Base-by-base conservation (phyloP, 352 stramenopile genomes). In the Globisporangium rhizosaccharum region DNA sequence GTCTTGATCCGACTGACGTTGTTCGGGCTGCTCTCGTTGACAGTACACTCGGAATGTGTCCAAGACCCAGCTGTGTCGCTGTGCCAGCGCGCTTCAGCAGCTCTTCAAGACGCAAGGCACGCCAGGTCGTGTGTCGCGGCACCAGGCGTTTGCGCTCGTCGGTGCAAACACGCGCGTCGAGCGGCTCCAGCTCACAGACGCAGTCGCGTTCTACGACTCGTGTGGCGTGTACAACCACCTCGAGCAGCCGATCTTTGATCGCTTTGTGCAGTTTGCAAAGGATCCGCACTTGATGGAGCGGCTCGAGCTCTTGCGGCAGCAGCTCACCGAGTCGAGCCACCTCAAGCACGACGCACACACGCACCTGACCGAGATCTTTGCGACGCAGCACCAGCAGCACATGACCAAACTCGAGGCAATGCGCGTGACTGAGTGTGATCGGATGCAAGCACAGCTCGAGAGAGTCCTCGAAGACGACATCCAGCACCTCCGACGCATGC, bases 191-290 rank as follows among this genome's bases (percentile, higher is more conserved):
- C 51, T 92, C 42, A 89, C 79, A 1, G 82, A 92, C 39, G 69
- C 59, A 18, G 79, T 77, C 12, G 64, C 75, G 42, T 77, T 70
- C n/a, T 92, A 90, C 58, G 78, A 88, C 41, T 72, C 51, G 0
- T 71, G 53, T 52, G 57, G 63, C n/a, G 70, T 76, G 8, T 88
- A 82, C 62, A 88, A 89, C 26, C 82, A 92, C 65, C 61, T 92
- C 9, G 80, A 89, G 41, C 67, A 84, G 54, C 78, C 82, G 0
- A 71, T 92, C 20, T 71, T 92, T 15, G 79, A 89, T 42, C 82
- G 82, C 6, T 61, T 92, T 10, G 33, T 88, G 14, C 51, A 79
- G 25, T 92, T 90, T 54, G 63, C 78, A 6, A 92, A 88, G 47
- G 78, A 92, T 36, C 71, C 75, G 0, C 72, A 73, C 18, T 36